Base-by-base conservation (phyloP, 2,329 filamentous ascomycete species). In the Arthrobotrys conoides region DNA sequence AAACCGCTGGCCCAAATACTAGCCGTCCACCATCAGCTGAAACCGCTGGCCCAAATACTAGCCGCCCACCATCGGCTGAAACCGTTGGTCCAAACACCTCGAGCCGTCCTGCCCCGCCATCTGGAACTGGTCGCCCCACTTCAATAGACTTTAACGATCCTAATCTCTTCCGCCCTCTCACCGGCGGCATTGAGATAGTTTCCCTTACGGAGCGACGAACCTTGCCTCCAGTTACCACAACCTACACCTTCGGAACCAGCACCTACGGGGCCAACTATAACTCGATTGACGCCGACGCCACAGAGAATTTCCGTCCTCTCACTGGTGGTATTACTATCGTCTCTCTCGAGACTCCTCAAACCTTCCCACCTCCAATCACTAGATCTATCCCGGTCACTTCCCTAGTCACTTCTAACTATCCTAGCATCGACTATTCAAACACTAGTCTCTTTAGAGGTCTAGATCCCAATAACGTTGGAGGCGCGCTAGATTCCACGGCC, bases 291-390 rank as follows among this genome's bases (percentile, higher is more conserved):
- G 20, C 49, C 18, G 46, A 59, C 16, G 68, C 68, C n/a, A 41
- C 75, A 16, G 68, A 78, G 55, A 78, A 78, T 46, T 78, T 78
- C 55, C 53, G 61, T 33, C 61, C 75, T 51, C 63, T 63, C 27
- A 55, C n/a, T n/a, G n/a, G 63, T n/a, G 63, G 41, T 16, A 46
- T 78, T 24, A 18, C 33, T 8, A 78, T 78, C 30, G 75, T 64
- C 18, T 72, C 75, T 18, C 38, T 78, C 30, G 59, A 48, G 20
- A 44, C 75, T 30, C 68, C 75, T 20, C 75, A 78, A 51, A 20
- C 68, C 46, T 78, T 78, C 75, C 53, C 75, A 41, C 46, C 61
- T 5, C 44, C 75, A 33, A 72, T 72, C 63, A 55, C 68, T 46
- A 78, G 68, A 16, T 63, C 63, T 46, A 72, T 72, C 36, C 75